Percentiles rank a stretch among this genome's conserved stretches.
Evolutionary conservation across 2,329 filamentous ascomycete genomes (phyloP).

Genomic region (Pseudocercospora pini-densiflorae): DNA sequence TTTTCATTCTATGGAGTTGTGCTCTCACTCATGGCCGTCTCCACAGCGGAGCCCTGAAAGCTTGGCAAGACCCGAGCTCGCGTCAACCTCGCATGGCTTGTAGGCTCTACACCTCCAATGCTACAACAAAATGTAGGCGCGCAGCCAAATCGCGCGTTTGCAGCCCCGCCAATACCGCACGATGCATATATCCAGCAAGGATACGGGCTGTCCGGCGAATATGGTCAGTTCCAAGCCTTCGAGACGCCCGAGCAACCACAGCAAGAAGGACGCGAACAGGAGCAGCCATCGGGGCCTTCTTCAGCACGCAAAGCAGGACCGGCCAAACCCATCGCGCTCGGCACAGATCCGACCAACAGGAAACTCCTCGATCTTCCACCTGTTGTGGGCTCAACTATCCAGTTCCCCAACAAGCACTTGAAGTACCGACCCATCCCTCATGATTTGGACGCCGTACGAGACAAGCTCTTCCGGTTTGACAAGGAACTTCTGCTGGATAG

Average conservation of each 20-base stretch:
- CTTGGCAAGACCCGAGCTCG: not conserved
- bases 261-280: not conserved
- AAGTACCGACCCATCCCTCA: slow-evolving; percentile 30
- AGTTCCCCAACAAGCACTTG: slow-evolving; percentile 31
- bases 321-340: not conserved
- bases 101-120: not conserved
- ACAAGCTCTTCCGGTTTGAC: slow-evolving; percentile 31
- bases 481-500: slow-evolving; percentile 28
- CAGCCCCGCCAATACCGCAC: not conserved
- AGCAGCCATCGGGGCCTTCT: not conserved
- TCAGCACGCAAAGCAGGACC: not conserved
- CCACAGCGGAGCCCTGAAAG: not conserved
- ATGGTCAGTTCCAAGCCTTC: not conserved
- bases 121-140: not conserved
- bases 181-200: not conserved
- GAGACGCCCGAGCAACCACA: not conserved
- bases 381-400: slow-evolving; percentile 28
- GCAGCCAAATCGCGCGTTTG: not conserved
- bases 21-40: too few relatives aligned
- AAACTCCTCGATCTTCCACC: slow-evolving; percentile 24
- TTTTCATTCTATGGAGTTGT: too few relatives aligned
- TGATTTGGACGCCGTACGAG: slow-evolving; percentile 28
- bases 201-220: not conserved
- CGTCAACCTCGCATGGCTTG: not conserved
- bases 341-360: slow-evolving; percentile 14